Base-by-base conservation (phyloP, 306 rosid genomes). In the Cicer judaicum region DNA sequence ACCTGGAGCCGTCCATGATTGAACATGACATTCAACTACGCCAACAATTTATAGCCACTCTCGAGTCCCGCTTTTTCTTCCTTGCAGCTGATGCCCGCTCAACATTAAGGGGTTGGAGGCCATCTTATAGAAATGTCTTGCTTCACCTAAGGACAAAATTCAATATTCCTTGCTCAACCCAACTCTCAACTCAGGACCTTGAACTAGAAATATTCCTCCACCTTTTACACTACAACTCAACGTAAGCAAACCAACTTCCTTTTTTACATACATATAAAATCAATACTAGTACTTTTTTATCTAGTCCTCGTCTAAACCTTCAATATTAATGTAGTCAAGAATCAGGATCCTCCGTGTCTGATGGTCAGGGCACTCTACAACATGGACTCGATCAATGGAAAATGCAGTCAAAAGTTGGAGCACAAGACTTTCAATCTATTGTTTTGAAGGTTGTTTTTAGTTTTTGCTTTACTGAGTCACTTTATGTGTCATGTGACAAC, bases 81-180 rank as follows among this genome's bases (percentile, higher is more conserved):
- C 93, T 92, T 7, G 97, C 98, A 4, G 96, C 97, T 3, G 98
- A 94, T 83, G 96, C 98, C 16, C 86, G 95, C 39, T 90, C 96
- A 12, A 91, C 95, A 14, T 79, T 91, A 80, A 91, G 97, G 92
- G 99, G 99, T 74, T 92, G 97, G 97, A 88, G 96, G 79, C 99
- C 99, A 29, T 87, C 99, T 62, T 94, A 94, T 79, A 90, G 95
- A 84, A 87, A 86, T 78, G 92, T 92, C 59, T 84, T 94, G 84
- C 96, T 92, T 83, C 88, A 88, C 61, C 86, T 92, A 64, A 84
- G 93, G 77, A 87, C 83, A 65, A 90, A 82, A 80, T 72, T 94
- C 7, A 81, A 82, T 61, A 80, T 94, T 81, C 89, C 86, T 61
- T 94, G 96, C 86, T 94, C 96, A 18, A 78, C 84, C 80, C 87